These are phyloP conservation scores for Thelonectria blattea DNA, from an alignment of 2,329 filamentous ascomycete genomes.

Conservation along the genomic window DNA sequence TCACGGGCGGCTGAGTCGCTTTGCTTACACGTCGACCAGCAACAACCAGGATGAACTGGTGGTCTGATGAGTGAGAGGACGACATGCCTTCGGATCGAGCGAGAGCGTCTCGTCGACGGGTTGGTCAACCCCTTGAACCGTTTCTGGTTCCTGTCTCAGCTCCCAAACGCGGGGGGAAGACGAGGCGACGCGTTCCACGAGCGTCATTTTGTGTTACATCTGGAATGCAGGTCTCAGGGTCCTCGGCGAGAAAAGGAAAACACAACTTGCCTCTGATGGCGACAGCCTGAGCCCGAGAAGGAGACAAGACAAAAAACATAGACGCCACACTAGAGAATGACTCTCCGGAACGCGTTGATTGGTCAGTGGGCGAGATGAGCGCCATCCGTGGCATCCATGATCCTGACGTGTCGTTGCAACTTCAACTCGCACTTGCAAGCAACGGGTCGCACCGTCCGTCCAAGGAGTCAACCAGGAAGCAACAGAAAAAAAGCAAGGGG, in stretches of 20 bases:
- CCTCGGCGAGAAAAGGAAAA: not conserved
- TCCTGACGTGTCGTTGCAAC: slow-evolving; percentile 30
- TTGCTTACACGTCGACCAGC: not conserved
- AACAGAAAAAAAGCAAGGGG: slow-evolving; percentile 17
- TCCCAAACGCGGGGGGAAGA: not conserved
- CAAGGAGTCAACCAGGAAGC: no score
- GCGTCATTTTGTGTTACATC: slow-evolving; percentile 5
- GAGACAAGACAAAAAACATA: not conserved
- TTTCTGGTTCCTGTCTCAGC: not conserved
- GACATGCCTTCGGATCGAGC: not conserved
- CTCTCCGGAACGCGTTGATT: slow-evolving; percentile 29
- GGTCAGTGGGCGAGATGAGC: slow-evolving; percentile 19
- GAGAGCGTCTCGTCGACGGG: not conserved
- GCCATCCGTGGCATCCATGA: slow-evolving; percentile 8
- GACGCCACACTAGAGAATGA: slow-evolving; percentile 23
- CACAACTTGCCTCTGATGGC: not conserved
- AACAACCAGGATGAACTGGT: slow-evolving; percentile 9
- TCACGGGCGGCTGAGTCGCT: slow-evolving; percentile 4
- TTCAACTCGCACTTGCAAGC: no score
- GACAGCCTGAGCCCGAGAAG: no score
- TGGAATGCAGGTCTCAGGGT: slow-evolving; percentile 25
- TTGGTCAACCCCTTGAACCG: no score
- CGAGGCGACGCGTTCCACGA: not conserved
- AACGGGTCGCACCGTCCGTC: no score
- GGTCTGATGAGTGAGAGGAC: slow-evolving; percentile 1